Base-by-base conservation (phyloP, 768 basidiomycete species). In the Fistulinella prunicolor region DNA sequence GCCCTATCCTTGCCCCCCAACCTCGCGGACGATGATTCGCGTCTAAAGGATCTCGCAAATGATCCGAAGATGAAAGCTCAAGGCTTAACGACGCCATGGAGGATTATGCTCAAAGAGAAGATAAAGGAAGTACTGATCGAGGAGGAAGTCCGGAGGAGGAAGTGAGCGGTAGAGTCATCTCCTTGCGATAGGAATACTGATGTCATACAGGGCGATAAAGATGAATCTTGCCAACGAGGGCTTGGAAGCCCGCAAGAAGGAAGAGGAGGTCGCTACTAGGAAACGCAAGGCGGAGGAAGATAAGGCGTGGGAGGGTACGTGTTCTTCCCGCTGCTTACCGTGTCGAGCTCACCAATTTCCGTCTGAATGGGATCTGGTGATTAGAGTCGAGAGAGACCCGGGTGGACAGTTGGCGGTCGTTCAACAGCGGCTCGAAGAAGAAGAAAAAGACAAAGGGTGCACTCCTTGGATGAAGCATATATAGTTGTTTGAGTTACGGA, bases 181-280 rank as follows among this genome's bases (percentile, higher is more conserved):
- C 12, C n/a, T 35, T 28, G 9, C 10, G 22, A 19, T 39, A 6
- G 23, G 50, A 32, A 36, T 45, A 13, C 37, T 46, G 32, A 55
- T 51, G 26, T 22, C 19, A n/a, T n/a, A 4, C 54, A 92, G 90
- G 61, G 89, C 91, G 1, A 70, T 92, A 59, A 93, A 93, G 74
- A 83, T 92, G 82, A 91, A 91, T 62, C 67, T 94, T 46, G 91
- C 91, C 8, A 94, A 94, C 57, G 91, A 94, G 66, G 92, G 92
- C 3, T 72, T 94, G 5, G 93, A 95, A 63, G 94, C 94, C n/a
- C 78, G 85, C 59, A 89, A 86, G 75, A 93, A 91, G 63, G 93
- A 96, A 44, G 90, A 92, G 48, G 94, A 94, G 56, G 76, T 86
- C 10, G 69, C 75, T 20, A 60, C 81, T 29, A 83, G 69, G 71